Base-by-base conservation (phyloP, 2,329 filamentous ascomycete genomes). In the Fusarium papillatum region DNA sequence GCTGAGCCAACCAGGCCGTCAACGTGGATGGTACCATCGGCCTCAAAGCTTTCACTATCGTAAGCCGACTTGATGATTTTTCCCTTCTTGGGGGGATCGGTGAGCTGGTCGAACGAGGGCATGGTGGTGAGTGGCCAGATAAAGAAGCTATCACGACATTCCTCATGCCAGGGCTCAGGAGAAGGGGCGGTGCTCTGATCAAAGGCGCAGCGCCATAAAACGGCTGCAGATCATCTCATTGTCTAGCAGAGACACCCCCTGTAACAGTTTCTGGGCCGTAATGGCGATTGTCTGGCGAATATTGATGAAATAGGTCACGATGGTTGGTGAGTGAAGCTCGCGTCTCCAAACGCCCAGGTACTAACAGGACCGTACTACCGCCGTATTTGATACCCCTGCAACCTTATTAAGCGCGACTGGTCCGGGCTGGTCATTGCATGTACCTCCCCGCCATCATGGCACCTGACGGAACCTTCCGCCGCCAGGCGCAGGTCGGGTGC, bases 1-100 rank as follows among this genome's bases (percentile, higher is more conserved):
- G 96, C 96, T 8, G 96, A 97, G 60, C 95, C 95, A 64, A 98
- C 95, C 26, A 91, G 84, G n/a, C 90, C 90, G 75, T 96, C 93
- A 64, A 98, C 94, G 80, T 94, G 92, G 78, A 98, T 96, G 2
- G 93, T 94, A 64, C 94, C 93, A 84, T 97, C 94, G 74, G 93
- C 91, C 78, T 95, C 95, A 79, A 98, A 98, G 39, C 94, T 98
- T 66, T 94, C 92, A 83, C 95, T 98, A 75, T 98, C 95, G 77
- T 92, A 95, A 46, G 95, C 93, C 68, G 91, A 92, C 80, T 90
- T 91, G 78, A 93, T 90, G 39, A 85, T 82, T 81, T 92, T 92
- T 26, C 86, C 87, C 83, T 90, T 92, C 80, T 88, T 90, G 38
- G 87, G 85, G 50, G 84, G 81, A 65, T 89, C 87, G 63, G 81